A percentile compares a stretch with the other conserved stretches of the same genome.
Conservation (phyloP, 805 yeast genomes). For the Cyberlindnera nakhonratchasimensis region DNA sequence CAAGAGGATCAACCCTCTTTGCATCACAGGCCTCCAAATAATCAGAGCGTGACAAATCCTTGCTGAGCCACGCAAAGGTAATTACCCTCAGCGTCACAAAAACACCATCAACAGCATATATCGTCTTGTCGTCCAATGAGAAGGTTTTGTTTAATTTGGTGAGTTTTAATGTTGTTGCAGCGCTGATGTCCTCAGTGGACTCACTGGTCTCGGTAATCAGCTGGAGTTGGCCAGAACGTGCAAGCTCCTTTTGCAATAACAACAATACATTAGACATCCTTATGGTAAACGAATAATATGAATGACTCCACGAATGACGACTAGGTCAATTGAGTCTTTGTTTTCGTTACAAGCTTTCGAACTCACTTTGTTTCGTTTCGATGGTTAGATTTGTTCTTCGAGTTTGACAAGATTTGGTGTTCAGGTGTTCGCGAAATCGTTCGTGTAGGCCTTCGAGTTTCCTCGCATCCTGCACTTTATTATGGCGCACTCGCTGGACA, state of each 20-base stretch:
- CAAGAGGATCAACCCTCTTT: constrained; percentile 61
- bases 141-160: constrained; percentile 27
- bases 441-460: not conserved
- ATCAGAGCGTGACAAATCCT: constrained; percentile 73
- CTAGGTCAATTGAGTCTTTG: not conserved
- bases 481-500: too few species aligned
- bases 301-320: too few species aligned
- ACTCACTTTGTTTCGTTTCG: too few species aligned
- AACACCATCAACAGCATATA: constrained; percentile 49
- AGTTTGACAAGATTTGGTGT: not conserved
- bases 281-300: not conserved
- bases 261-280: constrained; percentile 16
- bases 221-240: constrained; percentile 22
- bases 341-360: too few species aligned
- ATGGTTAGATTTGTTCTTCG: too few species aligned
- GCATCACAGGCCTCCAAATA: constrained; percentile 72
- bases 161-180: constrained; percentile 31
- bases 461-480: too few species aligned
- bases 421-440: not conserved
- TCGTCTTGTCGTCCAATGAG: constrained; percentile 46
- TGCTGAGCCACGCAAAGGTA: constrained; percentile 74
- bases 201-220: constrained; percentile 25
- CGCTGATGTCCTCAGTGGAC: constrained; percentile 34
- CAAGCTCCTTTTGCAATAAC: constrained; percentile 29
- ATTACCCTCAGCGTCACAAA: constrained; percentile 55